Evolutionary conservation across 805 yeast genomes (phyloP).

Genomic region (Kockiozyma suomiensis): DNA sequence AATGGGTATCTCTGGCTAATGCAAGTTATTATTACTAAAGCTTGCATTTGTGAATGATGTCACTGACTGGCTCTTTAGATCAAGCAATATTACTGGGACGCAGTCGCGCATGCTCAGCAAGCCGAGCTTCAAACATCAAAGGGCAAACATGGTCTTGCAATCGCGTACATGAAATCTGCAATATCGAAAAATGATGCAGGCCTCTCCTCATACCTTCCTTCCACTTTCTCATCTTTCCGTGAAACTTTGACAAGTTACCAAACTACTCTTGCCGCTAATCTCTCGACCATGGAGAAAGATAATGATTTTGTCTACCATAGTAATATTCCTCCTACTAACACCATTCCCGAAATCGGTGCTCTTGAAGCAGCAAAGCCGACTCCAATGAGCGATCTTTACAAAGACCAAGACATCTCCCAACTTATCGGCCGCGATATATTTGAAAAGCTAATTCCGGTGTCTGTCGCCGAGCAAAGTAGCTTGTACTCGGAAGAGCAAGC

Average conservation of each 20-base stretch:
- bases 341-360: constrained; percentile 66
- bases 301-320: constrained; percentile 91
- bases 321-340: constrained; percentile 60
- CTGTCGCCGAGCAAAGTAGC: constrained; percentile 84
- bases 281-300: constrained; percentile 62
- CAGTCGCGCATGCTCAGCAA: constrained; percentile 56
- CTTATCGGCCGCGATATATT: constrained; percentile 61
- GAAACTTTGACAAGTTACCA: constrained; percentile 34
- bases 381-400: constrained; percentile 48
- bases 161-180: constrained; percentile 64
- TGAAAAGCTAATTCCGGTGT: constrained; percentile 78
- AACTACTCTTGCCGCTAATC: constrained; percentile 40
- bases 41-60: no score
- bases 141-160: constrained; percentile 72
- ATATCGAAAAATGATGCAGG: constrained; percentile 40
- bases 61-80: constrained; percentile 39
- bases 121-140: constrained; percentile 51
- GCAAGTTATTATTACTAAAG: constrained; percentile 46
- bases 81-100: constrained; percentile 49
- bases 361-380: constrained; percentile 69
- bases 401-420: constrained; percentile 52
- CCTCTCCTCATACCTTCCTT: constrained; percentile 34
- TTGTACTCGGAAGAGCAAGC: constrained; percentile 90
- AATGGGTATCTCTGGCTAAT: constrained; percentile 57
- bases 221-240: constrained; percentile 31